These are phyloP conservation scores for Vigna mungo DNA, from an alignment of 306 rosid genomes.

Conservation along the genomic window DNA sequence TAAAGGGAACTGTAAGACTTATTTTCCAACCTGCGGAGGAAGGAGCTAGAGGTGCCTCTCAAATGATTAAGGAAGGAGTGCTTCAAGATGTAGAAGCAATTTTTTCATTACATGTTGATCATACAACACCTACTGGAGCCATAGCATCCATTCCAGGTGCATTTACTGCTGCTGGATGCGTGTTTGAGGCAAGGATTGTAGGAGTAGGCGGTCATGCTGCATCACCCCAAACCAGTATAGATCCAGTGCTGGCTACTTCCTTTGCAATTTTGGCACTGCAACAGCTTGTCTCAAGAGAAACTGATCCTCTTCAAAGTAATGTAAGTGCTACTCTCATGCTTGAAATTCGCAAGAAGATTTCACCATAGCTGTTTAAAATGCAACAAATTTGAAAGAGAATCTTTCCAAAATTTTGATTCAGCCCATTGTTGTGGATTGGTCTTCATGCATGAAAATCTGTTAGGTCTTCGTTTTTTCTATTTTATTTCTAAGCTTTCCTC, in stretches of 20 bases:
- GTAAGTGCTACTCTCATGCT: constrained; percentile 49
- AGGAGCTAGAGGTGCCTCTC: constrained; percentile 66
- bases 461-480: not conserved
- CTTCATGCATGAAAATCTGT: not conserved
- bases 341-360: constrained; percentile 30
- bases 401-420: constrained; percentile 3
- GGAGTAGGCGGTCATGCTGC: constrained; percentile 79
- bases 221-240: constrained; percentile 54
- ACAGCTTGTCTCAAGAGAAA: constrained; percentile 77
- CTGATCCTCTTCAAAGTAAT: constrained; percentile 67
- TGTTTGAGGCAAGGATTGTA: constrained; percentile 60
- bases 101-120: constrained; percentile 60
- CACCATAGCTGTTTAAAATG: constrained; percentile 21
- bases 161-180: constrained; percentile 61
- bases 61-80: constrained; percentile 68
- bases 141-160: constrained; percentile 65
- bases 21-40: constrained; percentile 88
- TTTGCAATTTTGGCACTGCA: constrained; percentile 72
- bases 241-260: constrained; percentile 74
- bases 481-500: constrained; percentile 35
- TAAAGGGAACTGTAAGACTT: constrained; percentile 81
- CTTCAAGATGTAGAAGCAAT: constrained; percentile 72
- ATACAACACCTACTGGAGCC: constrained; percentile 55
- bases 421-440: constrained; percentile 17
- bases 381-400: constrained; percentile 23